Conservation (phyloP, 225 moss, liverwort and hornwort species). For the Asterella californica region DNA sequence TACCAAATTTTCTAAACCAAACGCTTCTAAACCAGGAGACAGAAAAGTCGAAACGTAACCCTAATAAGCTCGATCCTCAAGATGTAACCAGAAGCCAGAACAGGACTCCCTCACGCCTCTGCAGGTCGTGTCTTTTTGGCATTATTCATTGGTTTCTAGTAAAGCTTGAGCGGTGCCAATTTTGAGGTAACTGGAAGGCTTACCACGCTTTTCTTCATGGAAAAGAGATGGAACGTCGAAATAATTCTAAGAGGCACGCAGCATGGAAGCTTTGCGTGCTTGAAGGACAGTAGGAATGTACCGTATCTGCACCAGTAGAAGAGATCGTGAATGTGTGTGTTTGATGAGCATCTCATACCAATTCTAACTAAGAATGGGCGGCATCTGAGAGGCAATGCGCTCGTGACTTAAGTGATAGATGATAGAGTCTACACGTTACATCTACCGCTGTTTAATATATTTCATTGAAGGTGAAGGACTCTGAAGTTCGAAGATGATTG, state of each 20-base stretch:
- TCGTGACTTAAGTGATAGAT: background rate
- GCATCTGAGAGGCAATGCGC: background rate
- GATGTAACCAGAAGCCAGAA: background rate
- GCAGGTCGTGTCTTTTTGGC: background rate
- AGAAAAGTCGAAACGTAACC: background rate
- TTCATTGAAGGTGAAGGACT: no score
- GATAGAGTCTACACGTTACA: background rate
- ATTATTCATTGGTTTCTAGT: background rate
- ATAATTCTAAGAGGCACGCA: background rate
- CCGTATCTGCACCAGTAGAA: background rate
- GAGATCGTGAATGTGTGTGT: background rate
- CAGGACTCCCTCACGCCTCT: background rate
- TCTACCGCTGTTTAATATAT: background rate
- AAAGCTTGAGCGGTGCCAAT: background rate
- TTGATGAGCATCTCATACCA: background rate
- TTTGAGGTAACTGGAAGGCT: background rate
- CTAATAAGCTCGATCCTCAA: background rate
- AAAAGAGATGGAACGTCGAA: background rate
- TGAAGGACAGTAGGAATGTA: no score
- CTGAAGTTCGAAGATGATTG: background rate
- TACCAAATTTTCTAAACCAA: background rate
- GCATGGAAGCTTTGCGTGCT: background rate
- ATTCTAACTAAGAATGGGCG: background rate
- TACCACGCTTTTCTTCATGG: constrained; percentile 15
- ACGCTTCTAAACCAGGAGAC: background rate